Conservation (phyloP, 164 flowering plant species). For the Kingdonia uniflora region DNA sequence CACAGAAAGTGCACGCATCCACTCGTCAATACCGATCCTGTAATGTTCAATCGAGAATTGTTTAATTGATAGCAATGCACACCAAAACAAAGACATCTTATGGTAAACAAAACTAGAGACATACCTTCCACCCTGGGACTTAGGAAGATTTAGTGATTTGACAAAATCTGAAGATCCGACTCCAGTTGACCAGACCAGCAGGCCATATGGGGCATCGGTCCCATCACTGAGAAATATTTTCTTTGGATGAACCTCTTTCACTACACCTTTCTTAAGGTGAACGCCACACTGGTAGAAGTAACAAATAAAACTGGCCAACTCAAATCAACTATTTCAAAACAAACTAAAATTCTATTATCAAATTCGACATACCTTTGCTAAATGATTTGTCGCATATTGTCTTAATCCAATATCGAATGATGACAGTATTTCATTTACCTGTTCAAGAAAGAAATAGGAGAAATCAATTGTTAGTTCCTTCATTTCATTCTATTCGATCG, state of each 20-base stretch:
- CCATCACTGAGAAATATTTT: constrained; percentile 71
- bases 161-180: constrained; percentile 77
- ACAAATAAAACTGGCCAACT: no score
- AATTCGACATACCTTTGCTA: constrained; percentile 46
- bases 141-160: constrained; percentile 58
- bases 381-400: constrained; percentile 67
- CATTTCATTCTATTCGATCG: no score
- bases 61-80: not conserved
- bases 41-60: not conserved
- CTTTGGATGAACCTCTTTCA: constrained; percentile 68
- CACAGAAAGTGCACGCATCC: constrained; percentile 71
- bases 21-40: constrained; percentile 84
- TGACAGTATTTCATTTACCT: constrained; percentile 87
- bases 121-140: constrained; percentile 77
- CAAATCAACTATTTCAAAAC: no score
- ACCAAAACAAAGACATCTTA: no score
- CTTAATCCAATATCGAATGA: constrained; percentile 71
- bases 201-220: constrained; percentile 73
- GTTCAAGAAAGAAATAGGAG: constrained; percentile 6
- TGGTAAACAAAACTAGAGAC: no score
- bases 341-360: no score
- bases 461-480: not conserved
- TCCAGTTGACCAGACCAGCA: constrained; percentile 89
- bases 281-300: constrained; percentile 56
- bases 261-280: constrained; percentile 56